Evolutionary conservation across 2,329 filamentous ascomycete species (phyloP).

Genomic region (Xylaria hypoxylon): DNA sequence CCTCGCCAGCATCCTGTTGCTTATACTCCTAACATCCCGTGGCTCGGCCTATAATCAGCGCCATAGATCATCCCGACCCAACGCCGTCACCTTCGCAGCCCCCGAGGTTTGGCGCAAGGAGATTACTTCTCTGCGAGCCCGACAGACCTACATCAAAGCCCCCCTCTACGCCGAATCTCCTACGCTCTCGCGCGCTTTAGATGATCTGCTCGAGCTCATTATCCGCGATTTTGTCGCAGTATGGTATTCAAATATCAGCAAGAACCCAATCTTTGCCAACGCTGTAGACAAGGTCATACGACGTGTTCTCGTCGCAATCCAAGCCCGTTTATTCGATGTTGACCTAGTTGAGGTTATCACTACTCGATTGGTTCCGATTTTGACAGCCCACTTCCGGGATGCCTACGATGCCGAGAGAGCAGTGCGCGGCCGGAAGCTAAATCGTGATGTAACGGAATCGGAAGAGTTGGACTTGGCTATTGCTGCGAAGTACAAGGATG

Average conservation of each 20-base stretch:
- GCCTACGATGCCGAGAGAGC: constrained; percentile 90
- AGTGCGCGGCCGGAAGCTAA: constrained; percentile 88
- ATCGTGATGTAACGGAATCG: constrained; percentile 91
- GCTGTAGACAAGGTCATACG: constrained; percentile 87
- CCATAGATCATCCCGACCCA: constrained; percentile 56
- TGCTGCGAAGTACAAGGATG: constrained; percentile 91
- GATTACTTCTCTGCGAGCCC: constrained; percentile 71
- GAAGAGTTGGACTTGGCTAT: constrained; percentile 96
- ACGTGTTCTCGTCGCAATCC: constrained; percentile 75
- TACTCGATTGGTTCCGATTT: constrained; percentile 83
- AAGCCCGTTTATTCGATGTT: constrained; percentile 76
- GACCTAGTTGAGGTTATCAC: constrained; percentile 88
- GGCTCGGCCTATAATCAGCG: constrained; percentile 57
- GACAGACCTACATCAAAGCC: constrained; percentile 73
- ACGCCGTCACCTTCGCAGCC: constrained; percentile 69
- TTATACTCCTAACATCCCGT: constrained; percentile 72
- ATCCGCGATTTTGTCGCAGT: constrained; percentile 85
- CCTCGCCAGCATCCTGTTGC: constrained; percentile 64
- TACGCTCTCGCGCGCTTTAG: constrained; percentile 81
- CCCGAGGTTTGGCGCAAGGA: constrained; percentile 76
- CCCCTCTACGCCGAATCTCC: constrained; percentile 82
- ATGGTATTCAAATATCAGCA: constrained; percentile 91
- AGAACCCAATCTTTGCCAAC: constrained; percentile 81
- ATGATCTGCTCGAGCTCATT: constrained; percentile 80
- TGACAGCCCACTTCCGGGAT: constrained; percentile 89